Percentiles rank a stretch among this genome's conserved stretches.
Evolutionary conservation across 2,329 filamentous ascomycete genomes (phyloP).

Genomic region (Zarea fungicola): DNA sequence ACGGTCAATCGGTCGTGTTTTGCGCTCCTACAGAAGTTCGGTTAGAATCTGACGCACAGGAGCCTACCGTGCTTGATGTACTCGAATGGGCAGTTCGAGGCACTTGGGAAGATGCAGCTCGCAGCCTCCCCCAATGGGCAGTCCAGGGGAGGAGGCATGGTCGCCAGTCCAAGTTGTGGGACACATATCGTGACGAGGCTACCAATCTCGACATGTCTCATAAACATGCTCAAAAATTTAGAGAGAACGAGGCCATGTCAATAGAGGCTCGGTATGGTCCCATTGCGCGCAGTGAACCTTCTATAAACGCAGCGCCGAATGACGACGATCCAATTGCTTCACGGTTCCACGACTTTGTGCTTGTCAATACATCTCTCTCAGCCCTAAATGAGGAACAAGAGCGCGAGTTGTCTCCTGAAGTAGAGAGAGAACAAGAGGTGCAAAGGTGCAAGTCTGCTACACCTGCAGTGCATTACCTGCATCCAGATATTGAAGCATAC

Average conservation of each 20-base stretch:
- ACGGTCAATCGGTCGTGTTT: slow-evolving; percentile 61
- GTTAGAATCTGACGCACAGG: not conserved
- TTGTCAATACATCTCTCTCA: not conserved
- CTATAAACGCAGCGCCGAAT: not conserved
- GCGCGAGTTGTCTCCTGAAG: slow-evolving; percentile 59
- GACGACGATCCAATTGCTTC: not conserved
- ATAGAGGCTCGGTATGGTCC: not conserved
- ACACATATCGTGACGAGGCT: not conserved
- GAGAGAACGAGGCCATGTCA: slow-evolving; percentile 1
- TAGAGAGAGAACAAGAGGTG: slow-evolving; percentile 53
- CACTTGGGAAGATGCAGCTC: slow-evolving; percentile 1
- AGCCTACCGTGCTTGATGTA: not conserved
- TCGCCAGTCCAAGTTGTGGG: not conserved
- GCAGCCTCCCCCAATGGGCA: not conserved
- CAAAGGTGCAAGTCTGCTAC: slow-evolving; percentile 36
- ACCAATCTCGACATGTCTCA: not conserved
- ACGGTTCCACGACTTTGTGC: slow-evolving; percentile 1
- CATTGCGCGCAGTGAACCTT: not conserved
- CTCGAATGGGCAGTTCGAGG: not conserved
- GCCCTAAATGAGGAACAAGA: slow-evolving; percentile 58
- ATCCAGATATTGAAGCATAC: not conserved
- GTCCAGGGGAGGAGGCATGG: not conserved
- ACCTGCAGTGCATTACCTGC: not conserved
- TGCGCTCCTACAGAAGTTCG: slow-evolving; percentile 53
- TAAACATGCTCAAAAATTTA: not conserved